Evolutionary conservation across 345 rosid species (phyloP).

Genomic region (Hypericum perforatum): DNA sequence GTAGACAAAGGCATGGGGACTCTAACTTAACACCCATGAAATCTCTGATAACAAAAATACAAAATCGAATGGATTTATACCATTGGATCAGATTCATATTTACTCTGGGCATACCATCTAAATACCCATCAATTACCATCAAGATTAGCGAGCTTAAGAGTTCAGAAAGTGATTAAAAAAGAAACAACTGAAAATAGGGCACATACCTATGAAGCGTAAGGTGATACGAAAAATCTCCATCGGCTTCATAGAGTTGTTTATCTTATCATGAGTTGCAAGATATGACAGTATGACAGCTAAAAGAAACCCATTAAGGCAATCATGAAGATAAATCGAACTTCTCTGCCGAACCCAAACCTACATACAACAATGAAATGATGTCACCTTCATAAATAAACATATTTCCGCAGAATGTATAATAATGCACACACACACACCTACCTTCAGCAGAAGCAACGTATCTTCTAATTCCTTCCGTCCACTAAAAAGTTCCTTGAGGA

Average conservation of each 20-base stretch:
- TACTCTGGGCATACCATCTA: too few species aligned
- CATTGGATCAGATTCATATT: too few species aligned
- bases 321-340: slow-evolving; percentile 58
- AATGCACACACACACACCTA: slow-evolving; percentile 8
- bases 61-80: too few species aligned
- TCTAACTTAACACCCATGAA: too few species aligned
- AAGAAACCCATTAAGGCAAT: slow-evolving; percentile 78
- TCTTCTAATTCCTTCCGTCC: slow-evolving; percentile 62
- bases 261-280: slow-evolving; percentile 47
- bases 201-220: slow-evolving; percentile 66
- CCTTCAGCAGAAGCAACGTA: slow-evolving; percentile 73
- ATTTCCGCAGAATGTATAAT: slow-evolving; percentile 8
- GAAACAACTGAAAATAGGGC: background rate
- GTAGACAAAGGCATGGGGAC: too few species aligned
- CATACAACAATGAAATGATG: slow-evolving; percentile 11
- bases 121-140: too few species aligned
- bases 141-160: too few species aligned
- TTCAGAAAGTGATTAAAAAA: too few species aligned
- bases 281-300: slow-evolving; percentile 59
- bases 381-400: background rate
- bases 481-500: slow-evolving; percentile 43
- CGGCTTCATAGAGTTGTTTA: slow-evolving; percentile 55
- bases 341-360: slow-evolving; percentile 92
- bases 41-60: too few species aligned
- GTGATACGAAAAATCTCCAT: slow-evolving; percentile 64